Evolutionary conservation across 768 basidiomycete genomes (phyloP).

Genomic region (Pleurotus ostreatus): DNA sequence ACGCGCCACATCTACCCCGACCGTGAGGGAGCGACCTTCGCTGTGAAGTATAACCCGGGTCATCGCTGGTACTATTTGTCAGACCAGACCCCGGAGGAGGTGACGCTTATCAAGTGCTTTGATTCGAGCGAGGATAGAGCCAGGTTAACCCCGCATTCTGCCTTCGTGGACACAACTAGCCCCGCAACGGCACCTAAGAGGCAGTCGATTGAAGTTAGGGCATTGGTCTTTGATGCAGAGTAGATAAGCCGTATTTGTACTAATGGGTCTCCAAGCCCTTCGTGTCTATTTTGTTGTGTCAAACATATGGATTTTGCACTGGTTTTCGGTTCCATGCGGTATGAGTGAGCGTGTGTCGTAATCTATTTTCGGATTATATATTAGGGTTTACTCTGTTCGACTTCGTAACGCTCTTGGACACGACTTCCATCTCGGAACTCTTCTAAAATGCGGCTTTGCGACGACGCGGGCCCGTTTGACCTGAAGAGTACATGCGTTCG

Average conservation of each 20-base stretch:
- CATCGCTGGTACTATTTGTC: slow-evolving; percentile 36
- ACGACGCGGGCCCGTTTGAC: slow-evolving; percentile 33
- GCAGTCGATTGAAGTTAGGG: slow-evolving; percentile 59
- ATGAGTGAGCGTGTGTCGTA: too few relatives aligned
- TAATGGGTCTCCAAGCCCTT: too few relatives aligned
- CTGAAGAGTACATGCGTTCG: slow-evolving; percentile 44
- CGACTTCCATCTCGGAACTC: too few relatives aligned
- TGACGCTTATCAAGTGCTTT: slow-evolving; percentile 33
- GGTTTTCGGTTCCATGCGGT: too few relatives aligned
- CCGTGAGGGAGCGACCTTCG: slow-evolving; percentile 33
- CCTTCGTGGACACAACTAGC: slow-evolving; percentile 50
- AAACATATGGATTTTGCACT: too few relatives aligned
- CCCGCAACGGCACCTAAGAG: slow-evolving; percentile 44
- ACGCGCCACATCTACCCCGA: slow-evolving; percentile 29
- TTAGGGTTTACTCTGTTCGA: background rate
- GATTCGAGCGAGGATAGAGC: slow-evolving; percentile 3
- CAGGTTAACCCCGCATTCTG: slow-evolving; percentile 58
- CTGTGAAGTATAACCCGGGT: slow-evolving; percentile 24
- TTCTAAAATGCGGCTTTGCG: slow-evolving; percentile 28
- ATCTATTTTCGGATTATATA: background rate
- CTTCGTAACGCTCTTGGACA: too few relatives aligned
- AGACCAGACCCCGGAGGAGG: slow-evolving; percentile 30
- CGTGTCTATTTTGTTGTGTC: too few relatives aligned
- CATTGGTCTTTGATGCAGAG: slow-evolving; percentile 55
- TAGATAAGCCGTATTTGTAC: background rate